Evolutionary conservation across 169 alveolate species (phyloP), one percentile per base, ranked within the genome.

Genomic region (Plasmodium blacklocki): DNA sequence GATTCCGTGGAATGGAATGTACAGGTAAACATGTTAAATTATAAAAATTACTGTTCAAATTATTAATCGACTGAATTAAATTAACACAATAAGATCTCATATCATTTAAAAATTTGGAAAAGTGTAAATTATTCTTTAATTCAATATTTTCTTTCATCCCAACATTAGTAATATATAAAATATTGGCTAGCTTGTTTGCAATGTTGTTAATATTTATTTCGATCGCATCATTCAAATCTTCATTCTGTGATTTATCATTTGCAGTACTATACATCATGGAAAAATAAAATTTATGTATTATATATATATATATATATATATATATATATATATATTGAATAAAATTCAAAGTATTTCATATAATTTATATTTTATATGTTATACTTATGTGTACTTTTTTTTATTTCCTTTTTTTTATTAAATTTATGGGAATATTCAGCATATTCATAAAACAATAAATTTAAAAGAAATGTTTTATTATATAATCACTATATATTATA

Each of bases 11-110:
- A 43, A 80, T 80, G 14, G 66, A 15, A 80, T 80, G 73, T n/a
- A 80, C 83, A 80, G 90, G 90, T 71, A 80, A 68, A 47, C 90
- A 80, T 3, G 83, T 56, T 45, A 52, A n/a, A 39, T 45, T 67
- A 26, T 67, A 80, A 67, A 80, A 56, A 54, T 49, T 72, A 50
- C 64, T 59, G 45, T 45, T 80, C 45, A 80, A 18, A 60, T 80
- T 80, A 45, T 67, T 80, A 56, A 80, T 47, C 21, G 90, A 32
- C 49, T 80, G 90, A 26, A 80, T 80, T 47, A 80, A 23, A 58
- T 80, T 80, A 19, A 68, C 90, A 67, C 90, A 67, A 47, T 80
- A 80, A n/a, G 90, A 80, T 68, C 68, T 80, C 90, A 80, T 80
- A 59, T 80, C 90, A 80, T 80, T 80, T 21, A 80, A 67, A 19